phyloP scores from a whole-genome alignment of 1,284 basidiomycete genomes.

The Crucibulum cyathiforme region DNA sequence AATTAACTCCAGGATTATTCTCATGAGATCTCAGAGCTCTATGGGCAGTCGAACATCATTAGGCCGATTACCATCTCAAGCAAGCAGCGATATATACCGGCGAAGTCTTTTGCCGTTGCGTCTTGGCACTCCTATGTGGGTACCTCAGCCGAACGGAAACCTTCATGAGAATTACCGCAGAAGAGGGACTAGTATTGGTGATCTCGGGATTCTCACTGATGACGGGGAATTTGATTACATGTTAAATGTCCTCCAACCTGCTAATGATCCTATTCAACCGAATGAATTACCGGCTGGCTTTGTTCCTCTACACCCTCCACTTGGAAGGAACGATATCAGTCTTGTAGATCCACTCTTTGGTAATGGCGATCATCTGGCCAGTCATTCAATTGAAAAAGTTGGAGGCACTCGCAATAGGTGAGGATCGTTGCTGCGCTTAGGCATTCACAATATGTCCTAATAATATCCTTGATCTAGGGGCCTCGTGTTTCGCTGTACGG shows the following conservation, averaged over 20 bases:
- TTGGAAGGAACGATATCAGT: neutral
- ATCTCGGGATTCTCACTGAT: conserved; percentile 12
- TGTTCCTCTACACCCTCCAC: neutral
- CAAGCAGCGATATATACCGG: neutral
- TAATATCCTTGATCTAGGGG: neutral
- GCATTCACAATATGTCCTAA: neutral
- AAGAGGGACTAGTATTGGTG: neutral
- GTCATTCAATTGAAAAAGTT: neutral
- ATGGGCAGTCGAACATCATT: too few species aligned
- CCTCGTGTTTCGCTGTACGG: conserved; percentile 10
- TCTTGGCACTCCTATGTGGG: neutral
- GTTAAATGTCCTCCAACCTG: conserved; percentile 16
- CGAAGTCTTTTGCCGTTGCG: neutral
- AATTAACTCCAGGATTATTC: too few species aligned
- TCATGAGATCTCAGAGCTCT: too few species aligned
- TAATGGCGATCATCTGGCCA: neutral
- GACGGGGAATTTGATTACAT: conserved; percentile 18
- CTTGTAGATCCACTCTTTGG: neutral
- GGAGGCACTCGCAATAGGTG: neutral
- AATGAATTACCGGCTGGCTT: conserved; percentile 6
- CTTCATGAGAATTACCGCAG: neutral
- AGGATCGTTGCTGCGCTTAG: neutral
- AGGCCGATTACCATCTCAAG: too few species aligned
- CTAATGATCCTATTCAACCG: conserved; percentile 12
- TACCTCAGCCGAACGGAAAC: neutral